Conservation (phyloP, 2,329 filamentous ascomycete genomes). For the Chalaropsis ovoidea region DNA sequence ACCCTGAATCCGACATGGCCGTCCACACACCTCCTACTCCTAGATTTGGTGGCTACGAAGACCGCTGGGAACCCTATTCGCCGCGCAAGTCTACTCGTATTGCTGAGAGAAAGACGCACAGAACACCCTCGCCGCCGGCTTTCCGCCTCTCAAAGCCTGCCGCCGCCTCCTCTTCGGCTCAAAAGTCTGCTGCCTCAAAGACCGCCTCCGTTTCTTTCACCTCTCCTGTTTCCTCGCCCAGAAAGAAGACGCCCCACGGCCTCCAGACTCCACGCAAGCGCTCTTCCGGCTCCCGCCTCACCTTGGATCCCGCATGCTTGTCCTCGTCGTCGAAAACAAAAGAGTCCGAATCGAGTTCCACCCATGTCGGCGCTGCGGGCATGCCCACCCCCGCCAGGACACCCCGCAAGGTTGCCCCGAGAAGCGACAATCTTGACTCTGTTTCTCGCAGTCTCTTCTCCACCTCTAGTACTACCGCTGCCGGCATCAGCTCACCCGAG, state of each 20-base stretch:
- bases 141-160: constrained; percentile 28
- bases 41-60: constrained; percentile 40
- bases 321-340: constrained; percentile 34
- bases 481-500: constrained; percentile 42
- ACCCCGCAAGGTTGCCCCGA: constrained; percentile 51
- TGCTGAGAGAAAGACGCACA: constrained; percentile 43
- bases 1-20: constrained; percentile 35
- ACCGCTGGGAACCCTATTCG: constrained; percentile 63
- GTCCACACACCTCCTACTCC: constrained; percentile 60
- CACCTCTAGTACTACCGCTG: not conserved
- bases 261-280: constrained; percentile 34
- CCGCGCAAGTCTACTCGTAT: constrained; percentile 60
- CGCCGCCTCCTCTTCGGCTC: constrained; percentile 26
- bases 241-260: constrained; percentile 31
- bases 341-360: constrained; percentile 31
- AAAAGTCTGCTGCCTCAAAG: not conserved
- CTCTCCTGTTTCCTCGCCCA: constrained; percentile 29
- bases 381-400: constrained; percentile 73
- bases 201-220: constrained; percentile 27
- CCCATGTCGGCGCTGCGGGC: constrained; percentile 40
- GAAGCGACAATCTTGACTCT: constrained; percentile 42
- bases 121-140: constrained; percentile 46
- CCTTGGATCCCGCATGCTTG: constrained; percentile 36
- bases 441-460: constrained; percentile 53
- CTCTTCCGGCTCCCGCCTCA: constrained; percentile 30